Evolutionary conservation across 1,284 basidiomycete genomes (phyloP).

Genomic region (Sutorius eximius): DNA sequence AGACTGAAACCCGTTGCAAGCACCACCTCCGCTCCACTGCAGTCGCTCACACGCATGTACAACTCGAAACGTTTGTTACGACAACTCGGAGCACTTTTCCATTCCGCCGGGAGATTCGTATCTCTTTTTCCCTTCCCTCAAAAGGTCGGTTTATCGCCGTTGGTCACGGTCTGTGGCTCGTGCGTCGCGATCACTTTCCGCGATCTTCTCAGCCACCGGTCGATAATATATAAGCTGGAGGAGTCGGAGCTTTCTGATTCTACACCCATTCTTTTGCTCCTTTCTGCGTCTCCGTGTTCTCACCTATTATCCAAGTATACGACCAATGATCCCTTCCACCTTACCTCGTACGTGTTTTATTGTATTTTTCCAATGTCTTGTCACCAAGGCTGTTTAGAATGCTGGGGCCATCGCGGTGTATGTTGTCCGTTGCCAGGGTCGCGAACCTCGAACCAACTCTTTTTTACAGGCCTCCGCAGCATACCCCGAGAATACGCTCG

Average conservation of each 20-base stretch:
- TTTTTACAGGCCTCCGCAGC: constrained; percentile 71
- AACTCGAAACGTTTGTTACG: constrained; percentile 11
- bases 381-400: constrained; percentile 48
- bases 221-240: constrained; percentile 27
- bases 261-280: neutral
- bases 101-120: neutral
- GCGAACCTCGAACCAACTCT: constrained; percentile 14
- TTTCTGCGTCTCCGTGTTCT: neutral
- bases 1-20: neutral
- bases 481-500: constrained; percentile 90
- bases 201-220: constrained; percentile 29
- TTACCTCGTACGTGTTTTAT: constrained; percentile 28
- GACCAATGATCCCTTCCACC: constrained; percentile 21
- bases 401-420: constrained; percentile 95
- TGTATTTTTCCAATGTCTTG: neutral
- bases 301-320: neutral
- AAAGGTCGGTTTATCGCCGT: constrained; percentile 3
- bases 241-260: neutral
- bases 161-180: constrained; percentile 1
- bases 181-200: constrained; percentile 1
- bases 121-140: neutral
- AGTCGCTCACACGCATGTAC: constrained; percentile 7
- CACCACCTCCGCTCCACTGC: neutral
- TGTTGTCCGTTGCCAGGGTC: constrained; percentile 35
- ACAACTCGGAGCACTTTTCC: constrained; percentile 10